Percentiles rank a stretch among this genome's conserved stretches.
Conservation (phyloP, 345 rosid species). For the Hypericum androsaemum region DNA sequence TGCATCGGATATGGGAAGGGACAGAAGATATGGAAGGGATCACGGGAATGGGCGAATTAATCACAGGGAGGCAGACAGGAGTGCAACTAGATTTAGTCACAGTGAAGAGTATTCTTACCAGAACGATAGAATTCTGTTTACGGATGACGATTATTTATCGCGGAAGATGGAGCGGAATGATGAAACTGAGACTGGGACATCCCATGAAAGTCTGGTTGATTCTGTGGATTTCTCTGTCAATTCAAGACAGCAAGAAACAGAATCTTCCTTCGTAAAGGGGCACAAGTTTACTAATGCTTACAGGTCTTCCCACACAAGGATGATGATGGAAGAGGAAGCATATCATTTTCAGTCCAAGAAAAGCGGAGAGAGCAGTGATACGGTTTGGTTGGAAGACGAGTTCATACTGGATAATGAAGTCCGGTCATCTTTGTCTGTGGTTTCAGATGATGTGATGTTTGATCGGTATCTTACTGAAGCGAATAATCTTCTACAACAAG, state of each 20-base stretch:
- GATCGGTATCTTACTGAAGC: constrained; percentile 47
- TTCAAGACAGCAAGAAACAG: constrained; percentile 23
- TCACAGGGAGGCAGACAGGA: constrained; percentile 12
- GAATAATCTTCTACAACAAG: constrained; percentile 40
- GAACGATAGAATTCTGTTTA: constrained; percentile 22
- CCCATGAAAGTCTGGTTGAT: constrained; percentile 27
- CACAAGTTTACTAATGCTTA: constrained; percentile 20
- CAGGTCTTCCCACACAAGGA: constrained; percentile 22
- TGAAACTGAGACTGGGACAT: constrained; percentile 20
- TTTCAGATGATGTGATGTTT: constrained; percentile 40
- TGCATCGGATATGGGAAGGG: constrained; percentile 16
- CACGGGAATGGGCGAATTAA: constrained; percentile 15
- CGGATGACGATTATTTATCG: constrained; percentile 15
- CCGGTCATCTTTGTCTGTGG: constrained; percentile 24
- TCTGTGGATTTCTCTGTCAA: constrained; percentile 28
- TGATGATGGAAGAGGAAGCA: constrained; percentile 19
- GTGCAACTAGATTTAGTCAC: constrained; percentile 20
- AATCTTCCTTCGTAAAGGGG: constrained; percentile 31
- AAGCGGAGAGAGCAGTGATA: constrained; percentile 18
- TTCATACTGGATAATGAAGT: constrained; percentile 14
- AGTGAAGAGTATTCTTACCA: constrained; percentile 18
- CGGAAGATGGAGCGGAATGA: constrained; percentile 17
- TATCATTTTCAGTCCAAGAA: constrained; percentile 21
- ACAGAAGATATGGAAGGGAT: constrained; percentile 13
- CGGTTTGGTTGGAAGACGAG: constrained; percentile 10